Base-by-base conservation (phyloP, 1,139 yeast genomes). In the Eremothecium coryli region DNA sequence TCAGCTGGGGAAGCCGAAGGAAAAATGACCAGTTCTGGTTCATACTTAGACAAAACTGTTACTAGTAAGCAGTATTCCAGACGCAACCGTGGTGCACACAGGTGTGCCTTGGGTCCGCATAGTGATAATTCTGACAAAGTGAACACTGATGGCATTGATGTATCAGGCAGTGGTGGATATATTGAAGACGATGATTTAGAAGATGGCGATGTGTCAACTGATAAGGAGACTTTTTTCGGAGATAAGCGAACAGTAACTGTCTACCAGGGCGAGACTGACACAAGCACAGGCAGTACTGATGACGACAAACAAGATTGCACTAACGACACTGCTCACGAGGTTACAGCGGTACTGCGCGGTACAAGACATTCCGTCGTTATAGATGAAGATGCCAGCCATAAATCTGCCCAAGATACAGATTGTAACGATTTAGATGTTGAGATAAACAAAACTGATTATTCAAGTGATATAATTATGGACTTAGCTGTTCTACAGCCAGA, bases 401-500 rank as follows among this genome's bases (percentile, higher is more conserved):
- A 29, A 11, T 33, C 38, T 11, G 20, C 32, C 14, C 41, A 36
- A 29, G 8, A 34, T 5, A 5, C 17, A 5, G 18, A 21, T 14
- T 10, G 41, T 38, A n/a, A 41, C 42, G 30, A 27, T 27, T 14
- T 14, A 18, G 54, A 51, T 26, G 42, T 41, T 31, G 49, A 41
- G 13, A 29, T 42, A 33, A 52, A 45, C 3, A 44, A 44, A 16
- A 41, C 43, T 18, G 44, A 42, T 21, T 35, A 30, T 26, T 48
- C 43, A 11, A 48, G 43, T 9, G 53, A 48, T 21, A 52, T 50
- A 29, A 42, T 44, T 29, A 52, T 76, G 23, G 85, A 78, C 54
- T 58, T 79, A 48, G 66, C 76, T 3, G 68, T 67, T 48, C 62
- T 81, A 35, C 86, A 79, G 58, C 78, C 76, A 20, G 88, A 80